Percentiles rank a stretch among this genome's conserved stretches.
Conservation (phyloP, 2,329 filamentous ascomycete species). For the Pyricularia grisea region DNA sequence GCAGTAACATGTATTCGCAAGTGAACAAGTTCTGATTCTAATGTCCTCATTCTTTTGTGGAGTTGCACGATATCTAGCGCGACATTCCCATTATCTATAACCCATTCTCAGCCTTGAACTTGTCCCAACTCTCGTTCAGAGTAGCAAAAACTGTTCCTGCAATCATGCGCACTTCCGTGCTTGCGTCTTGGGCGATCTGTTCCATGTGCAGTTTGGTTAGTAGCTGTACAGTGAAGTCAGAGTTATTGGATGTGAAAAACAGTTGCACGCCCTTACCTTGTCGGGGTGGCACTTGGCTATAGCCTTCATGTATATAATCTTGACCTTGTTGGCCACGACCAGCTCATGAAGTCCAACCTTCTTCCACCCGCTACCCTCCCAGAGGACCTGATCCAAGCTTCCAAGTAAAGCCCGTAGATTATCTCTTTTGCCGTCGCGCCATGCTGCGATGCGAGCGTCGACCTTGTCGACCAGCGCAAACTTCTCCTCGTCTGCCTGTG, state of each 20-base stretch:
- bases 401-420: constrained; percentile 83
- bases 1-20: not conserved
- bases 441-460: constrained; percentile 66
- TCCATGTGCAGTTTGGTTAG: not conserved
- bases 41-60: not conserved
- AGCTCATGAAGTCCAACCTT: constrained; percentile 91
- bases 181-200: constrained; percentile 55
- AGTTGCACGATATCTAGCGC: not conserved
- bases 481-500: constrained; percentile 83
- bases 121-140: constrained; percentile 65
- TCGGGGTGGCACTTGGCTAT: constrained; percentile 98
- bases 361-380: constrained; percentile 92
- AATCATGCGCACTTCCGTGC: constrained; percentile 56
- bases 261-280: constrained; percentile 57
- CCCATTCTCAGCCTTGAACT: constrained; percentile 61
- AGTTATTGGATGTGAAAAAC: not conserved
- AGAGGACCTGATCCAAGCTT: constrained; percentile 81
- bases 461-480: constrained; percentile 82
- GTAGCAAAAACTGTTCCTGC: constrained; percentile 57
- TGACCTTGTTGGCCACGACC: constrained; percentile 88
- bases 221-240: not conserved
- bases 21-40: not conserved
- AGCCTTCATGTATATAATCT: constrained; percentile 97
- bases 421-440: constrained; percentile 87
- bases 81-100: constrained; percentile 28